Evolutionary conservation across 2,329 filamentous ascomycete genomes (phyloP), one percentile per base, ranked within the genome.

Genomic region (Septoria petroselini): DNA sequence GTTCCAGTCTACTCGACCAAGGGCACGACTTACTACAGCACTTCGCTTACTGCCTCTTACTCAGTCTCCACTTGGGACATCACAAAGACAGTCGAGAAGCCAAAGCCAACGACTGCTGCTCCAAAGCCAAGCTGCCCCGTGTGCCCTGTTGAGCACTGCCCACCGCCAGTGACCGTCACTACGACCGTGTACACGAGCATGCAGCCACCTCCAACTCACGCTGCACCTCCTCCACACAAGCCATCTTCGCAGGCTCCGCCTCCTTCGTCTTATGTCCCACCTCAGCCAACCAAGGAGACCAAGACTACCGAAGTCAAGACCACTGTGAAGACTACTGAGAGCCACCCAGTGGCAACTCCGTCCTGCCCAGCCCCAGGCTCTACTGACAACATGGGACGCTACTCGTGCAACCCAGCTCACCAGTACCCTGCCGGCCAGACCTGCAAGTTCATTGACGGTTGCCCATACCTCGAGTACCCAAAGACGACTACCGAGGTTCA

Each of bases 401-500:
- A 27, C 23, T 5, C 5, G 5, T 27, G 23, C 23, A 27, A 27
- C 39, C 33, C 30, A 5, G 30, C 11, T 4, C 14, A 33, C 11
- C 5, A 18, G 4, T 18, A 38, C 9, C 34, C 15, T 18, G 15
- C 3, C 9, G 15, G 35, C 12, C 17, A 12, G 9, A 12, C 35
- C 35, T 38, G 15, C 35, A 21, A 54, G 19, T 42, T 45, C 1
- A 40, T 51, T 8, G 47, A 40, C 30, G 54, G 53, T 15, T 47
- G 34, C 12, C 25, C 52, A 31, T 50, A 52, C 14, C 21, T 58
- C 5, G 49, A 50, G 6, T 47, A 41, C 33, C 48, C 48, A 18
- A 18, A 3, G 14, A 37, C 34, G n/a, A 37, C n/a, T 35, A 48
- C 34, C 6, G 14, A 9, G 4, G 14, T 18, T 18, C n/a, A 15